Conservation (phyloP, 2,329 filamentous ascomycete genomes). For the Colletotrichum nymphaeae region DNA sequence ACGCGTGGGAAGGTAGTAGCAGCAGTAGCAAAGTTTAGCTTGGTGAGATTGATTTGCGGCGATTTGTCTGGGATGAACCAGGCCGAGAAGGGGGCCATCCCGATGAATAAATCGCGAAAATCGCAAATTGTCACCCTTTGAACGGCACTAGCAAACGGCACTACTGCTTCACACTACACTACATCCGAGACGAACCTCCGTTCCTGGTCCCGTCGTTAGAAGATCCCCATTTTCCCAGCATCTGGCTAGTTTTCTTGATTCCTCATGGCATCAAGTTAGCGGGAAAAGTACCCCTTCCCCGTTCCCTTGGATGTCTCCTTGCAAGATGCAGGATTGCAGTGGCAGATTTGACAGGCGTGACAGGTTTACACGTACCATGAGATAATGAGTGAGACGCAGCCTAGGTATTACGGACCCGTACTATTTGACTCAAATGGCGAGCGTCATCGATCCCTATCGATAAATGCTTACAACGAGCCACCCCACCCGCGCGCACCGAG, state of each 20-base stretch:
- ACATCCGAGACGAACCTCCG: constrained; percentile 24
- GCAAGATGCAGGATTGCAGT: not conserved
- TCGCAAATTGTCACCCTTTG: no score
- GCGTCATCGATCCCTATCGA: not conserved
- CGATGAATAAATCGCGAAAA: no score
- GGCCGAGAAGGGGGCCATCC: not conserved
- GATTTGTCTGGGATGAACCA: not conserved
- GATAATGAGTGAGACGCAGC: not conserved
- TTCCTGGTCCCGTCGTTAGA: not conserved
- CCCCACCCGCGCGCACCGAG: not conserved
- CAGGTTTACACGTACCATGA: not conserved
- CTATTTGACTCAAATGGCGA: not conserved
- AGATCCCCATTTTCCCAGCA: not conserved
- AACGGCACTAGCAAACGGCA: not conserved
- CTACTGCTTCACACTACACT: constrained; percentile 24
- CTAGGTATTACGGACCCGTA: not conserved
- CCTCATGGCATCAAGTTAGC: not conserved
- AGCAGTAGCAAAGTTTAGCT: not conserved
- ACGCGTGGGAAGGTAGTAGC: not conserved
- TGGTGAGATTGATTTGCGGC: not conserved
- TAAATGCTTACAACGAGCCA: not conserved
- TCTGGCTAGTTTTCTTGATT: not conserved
- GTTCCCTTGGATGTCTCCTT: not conserved
- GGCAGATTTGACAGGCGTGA: not conserved
- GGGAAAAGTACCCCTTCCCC: not conserved